Percentiles rank a stretch among this genome's conserved stretches.
Evolutionary conservation across 192 early-diverging fungal species (phyloP).

Genomic region (Coemansia sp.): DNA sequence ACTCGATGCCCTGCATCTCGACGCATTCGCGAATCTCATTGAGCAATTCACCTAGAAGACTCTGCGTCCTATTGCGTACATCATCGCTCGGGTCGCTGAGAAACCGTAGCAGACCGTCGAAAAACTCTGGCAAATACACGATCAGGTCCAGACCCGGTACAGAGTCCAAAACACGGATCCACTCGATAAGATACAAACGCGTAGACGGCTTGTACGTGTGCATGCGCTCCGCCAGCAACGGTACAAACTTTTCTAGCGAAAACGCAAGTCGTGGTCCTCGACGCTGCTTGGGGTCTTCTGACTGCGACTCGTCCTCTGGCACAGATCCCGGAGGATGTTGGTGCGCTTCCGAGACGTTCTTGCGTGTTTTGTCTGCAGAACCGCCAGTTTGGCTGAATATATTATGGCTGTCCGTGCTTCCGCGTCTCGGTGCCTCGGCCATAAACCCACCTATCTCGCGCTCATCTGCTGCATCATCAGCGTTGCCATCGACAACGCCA

Average conservation of each 20-base stretch:
- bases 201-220: conserved; percentile 87
- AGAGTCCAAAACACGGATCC: conserved; percentile 89
- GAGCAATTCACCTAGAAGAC: conserved; percentile 86
- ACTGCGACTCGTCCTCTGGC: neutral
- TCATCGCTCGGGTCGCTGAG: conserved; percentile 89
- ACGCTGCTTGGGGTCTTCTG: neutral
- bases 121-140: conserved; percentile 87
- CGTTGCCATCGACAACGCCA: neutral
- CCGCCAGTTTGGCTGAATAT: neutral
- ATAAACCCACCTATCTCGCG: neutral
- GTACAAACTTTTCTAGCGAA: conserved; percentile 91
- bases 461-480: neutral
- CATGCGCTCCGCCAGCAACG: conserved; percentile 89
- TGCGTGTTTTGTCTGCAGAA: neutral
- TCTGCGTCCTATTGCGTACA: conserved; percentile 80
- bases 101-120: conserved; percentile 89
- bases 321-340: too few species aligned
- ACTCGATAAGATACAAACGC: conserved; percentile 91
- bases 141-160: conserved; percentile 95
- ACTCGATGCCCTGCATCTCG: conserved; percentile 28
- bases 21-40: conserved; percentile 74
- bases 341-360: neutral
- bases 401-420: neutral
- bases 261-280: conserved; percentile 62
- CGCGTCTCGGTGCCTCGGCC: neutral